phyloP scores from a whole-genome alignment of 2,329 filamentous ascomycete species.

The Cryphonectria parasitica region DNA sequence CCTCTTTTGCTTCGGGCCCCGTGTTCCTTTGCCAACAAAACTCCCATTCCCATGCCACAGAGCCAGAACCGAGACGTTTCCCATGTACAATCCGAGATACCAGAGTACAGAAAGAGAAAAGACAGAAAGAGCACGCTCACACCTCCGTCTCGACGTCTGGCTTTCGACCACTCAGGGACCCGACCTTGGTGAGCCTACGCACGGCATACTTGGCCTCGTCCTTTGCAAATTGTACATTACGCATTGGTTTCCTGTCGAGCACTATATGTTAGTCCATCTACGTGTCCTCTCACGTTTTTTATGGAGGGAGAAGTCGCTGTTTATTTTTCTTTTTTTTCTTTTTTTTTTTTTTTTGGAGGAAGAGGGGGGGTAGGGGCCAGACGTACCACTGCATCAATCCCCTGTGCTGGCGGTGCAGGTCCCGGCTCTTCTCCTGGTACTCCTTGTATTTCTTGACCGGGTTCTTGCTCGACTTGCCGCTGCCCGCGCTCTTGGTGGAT shows the following conservation, averaged over 20 bases:
- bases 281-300: not conserved
- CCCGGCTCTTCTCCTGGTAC: slow-evolving; percentile 69
- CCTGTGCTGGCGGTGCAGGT: slow-evolving; percentile 82
- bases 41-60: not conserved
- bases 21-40: not conserved
- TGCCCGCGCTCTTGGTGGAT: slow-evolving; percentile 35
- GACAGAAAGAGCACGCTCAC: slow-evolving; percentile 34
- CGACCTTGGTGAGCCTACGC: slow-evolving; percentile 74
- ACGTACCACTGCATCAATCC: slow-evolving; percentile 87
- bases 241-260: slow-evolving; percentile 65
- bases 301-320: too few species aligned
- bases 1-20: not conserved
- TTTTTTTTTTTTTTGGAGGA: too few species aligned
- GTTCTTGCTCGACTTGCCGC: slow-evolving; percentile 48
- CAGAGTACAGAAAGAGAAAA: not conserved
- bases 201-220: slow-evolving; percentile 82
- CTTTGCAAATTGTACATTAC: slow-evolving; percentile 85
- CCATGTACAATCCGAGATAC: not conserved
- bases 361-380: too few species aligned
- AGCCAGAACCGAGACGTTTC: not conserved
- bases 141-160: slow-evolving; percentile 86
- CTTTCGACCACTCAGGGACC: slow-evolving; percentile 78
- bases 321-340: too few species aligned
- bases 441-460: slow-evolving; percentile 63
- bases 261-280: not conserved